phyloP scores from a whole-genome alignment of 495 filamentous ascomycete species.

The Hypoxylon lienhwacheense region DNA sequence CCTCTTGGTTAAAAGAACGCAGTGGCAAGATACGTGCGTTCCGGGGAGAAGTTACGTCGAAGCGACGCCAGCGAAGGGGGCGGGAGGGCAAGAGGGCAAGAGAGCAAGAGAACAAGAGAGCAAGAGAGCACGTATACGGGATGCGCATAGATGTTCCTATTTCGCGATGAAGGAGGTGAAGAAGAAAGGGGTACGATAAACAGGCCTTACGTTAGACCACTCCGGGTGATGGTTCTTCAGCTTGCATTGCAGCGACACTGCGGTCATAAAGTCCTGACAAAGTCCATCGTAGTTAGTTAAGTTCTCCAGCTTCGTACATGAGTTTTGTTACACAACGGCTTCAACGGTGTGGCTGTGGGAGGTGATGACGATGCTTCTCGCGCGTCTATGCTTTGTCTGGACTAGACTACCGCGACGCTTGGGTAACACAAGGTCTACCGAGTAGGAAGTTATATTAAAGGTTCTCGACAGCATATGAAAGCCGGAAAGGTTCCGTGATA shows the following conservation, averaged over 20 bases:
- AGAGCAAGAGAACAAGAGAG: no score
- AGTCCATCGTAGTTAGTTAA: slow-evolving; percentile 23
- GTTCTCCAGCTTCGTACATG: not conserved
- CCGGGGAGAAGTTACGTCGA: no score
- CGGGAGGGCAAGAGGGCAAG: no score
- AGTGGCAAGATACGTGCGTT: no score
- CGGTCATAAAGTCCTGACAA: slow-evolving; percentile 61
- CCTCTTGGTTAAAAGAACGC: no score
- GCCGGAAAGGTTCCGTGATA: slow-evolving; percentile 9
- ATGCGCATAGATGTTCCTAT: slow-evolving; percentile 8
- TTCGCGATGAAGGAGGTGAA: not conserved
- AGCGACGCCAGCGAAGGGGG: no score
- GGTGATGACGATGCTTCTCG: not conserved
- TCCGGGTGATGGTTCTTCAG: slow-evolving; percentile 63
- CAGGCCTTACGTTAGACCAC: slow-evolving; percentile 60
- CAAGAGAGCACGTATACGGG: slow-evolving; percentile 9
- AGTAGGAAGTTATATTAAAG: slow-evolving; percentile 8
- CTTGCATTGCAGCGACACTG: slow-evolving; percentile 58
- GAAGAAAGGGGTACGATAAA: slow-evolving; percentile 7
- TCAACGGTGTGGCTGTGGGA: not conserved
- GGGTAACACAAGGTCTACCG: slow-evolving; percentile 7
- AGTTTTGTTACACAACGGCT: not conserved
- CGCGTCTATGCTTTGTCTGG: slow-evolving; percentile 2
- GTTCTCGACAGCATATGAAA: not conserved
- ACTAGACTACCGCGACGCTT: not conserved